Evolutionary conservation across 768 basidiomycete species (phyloP).

Genomic region (Leucocoprinus leucothites): DNA sequence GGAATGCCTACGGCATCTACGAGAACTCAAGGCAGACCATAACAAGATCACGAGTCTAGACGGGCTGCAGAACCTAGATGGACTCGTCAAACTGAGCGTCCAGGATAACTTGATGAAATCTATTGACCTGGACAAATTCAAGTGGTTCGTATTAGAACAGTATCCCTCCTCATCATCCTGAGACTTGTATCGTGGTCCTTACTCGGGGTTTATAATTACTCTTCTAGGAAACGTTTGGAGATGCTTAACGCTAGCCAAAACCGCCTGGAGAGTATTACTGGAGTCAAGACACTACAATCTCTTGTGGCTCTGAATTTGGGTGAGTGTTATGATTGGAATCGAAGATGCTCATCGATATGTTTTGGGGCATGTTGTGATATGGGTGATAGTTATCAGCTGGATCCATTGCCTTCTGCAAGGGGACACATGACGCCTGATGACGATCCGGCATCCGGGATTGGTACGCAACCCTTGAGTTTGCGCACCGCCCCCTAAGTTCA

Average conservation of each 20-base stretch:
- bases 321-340: slow-evolving; percentile 34
- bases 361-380: too few species aligned
- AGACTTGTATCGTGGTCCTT: slow-evolving; percentile 9
- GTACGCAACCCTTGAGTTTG: background rate
- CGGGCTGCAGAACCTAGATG: slow-evolving; percentile 76
- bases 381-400: background rate
- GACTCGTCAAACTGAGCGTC: slow-evolving; percentile 80
- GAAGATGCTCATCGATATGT: slow-evolving; percentile 11
- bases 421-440: slow-evolving; percentile 5
- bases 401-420: background rate
- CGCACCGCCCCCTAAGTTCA: background rate
- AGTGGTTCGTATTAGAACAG: slow-evolving; percentile 59
- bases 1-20: slow-evolving; percentile 76
- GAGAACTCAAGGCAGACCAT: slow-evolving; percentile 87
- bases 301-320: slow-evolving; percentile 81
- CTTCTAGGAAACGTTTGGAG: slow-evolving; percentile 62
- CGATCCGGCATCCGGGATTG: background rate
- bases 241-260: slow-evolving; percentile 83
- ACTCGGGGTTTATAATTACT: slow-evolving; percentile 11
- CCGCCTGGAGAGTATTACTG: slow-evolving; percentile 51
- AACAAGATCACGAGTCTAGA: slow-evolving; percentile 74
- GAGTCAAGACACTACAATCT: slow-evolving; percentile 58
- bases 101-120: slow-evolving; percentile 67
- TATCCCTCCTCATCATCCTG: slow-evolving; percentile 18
- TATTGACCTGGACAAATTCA: slow-evolving; percentile 57